Evolutionary conservation across 306 rosid genomes (phyloP).

Genomic region (Vigna angularis): DNA sequence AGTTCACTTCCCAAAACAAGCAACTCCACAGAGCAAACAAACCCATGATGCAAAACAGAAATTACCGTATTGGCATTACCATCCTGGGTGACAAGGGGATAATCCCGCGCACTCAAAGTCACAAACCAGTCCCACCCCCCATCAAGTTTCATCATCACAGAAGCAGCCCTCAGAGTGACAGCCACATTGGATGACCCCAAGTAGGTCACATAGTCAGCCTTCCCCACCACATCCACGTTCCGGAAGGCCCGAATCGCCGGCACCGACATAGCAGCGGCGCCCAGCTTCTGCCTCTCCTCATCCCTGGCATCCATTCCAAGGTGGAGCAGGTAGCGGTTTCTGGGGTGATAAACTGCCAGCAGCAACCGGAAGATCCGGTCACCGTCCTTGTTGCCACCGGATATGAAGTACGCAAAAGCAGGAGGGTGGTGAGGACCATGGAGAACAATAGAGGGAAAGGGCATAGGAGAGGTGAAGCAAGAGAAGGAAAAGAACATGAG

Average conservation of each 20-base stretch:
- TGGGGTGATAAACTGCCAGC: conserved; percentile 79
- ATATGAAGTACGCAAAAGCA: conserved; percentile 78
- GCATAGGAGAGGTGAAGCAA: conserved; percentile 61
- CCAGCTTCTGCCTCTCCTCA: conserved; percentile 62
- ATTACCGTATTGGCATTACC: conserved; percentile 70
- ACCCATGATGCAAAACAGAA: conserved; percentile 38
- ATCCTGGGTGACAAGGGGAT: conserved; percentile 86
- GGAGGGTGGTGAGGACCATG: conserved; percentile 73
- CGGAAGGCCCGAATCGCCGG: conserved; percentile 75
- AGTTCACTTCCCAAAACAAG: not conserved
- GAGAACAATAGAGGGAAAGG: conserved; percentile 64
- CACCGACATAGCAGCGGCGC: conserved; percentile 51
- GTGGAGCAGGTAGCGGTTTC: conserved; percentile 77
- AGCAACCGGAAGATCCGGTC: conserved; percentile 77
- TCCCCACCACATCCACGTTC: conserved; percentile 82
- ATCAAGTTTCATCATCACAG: conserved; percentile 72
- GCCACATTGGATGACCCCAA: conserved; percentile 77
- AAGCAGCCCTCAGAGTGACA: conserved; percentile 73
- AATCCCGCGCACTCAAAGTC: conserved; percentile 77
- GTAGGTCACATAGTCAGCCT: conserved; percentile 73
- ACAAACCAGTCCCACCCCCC: conserved; percentile 84
- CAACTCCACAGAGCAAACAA: not conserved
- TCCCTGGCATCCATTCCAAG: conserved; percentile 69
- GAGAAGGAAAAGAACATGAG: conserved; percentile 67
- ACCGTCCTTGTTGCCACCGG: conserved; percentile 65